These are phyloP conservation scores for Penicillium chermesinum DNA, from an alignment of 495 filamentous ascomycete species.

Conservation along the genomic window DNA sequence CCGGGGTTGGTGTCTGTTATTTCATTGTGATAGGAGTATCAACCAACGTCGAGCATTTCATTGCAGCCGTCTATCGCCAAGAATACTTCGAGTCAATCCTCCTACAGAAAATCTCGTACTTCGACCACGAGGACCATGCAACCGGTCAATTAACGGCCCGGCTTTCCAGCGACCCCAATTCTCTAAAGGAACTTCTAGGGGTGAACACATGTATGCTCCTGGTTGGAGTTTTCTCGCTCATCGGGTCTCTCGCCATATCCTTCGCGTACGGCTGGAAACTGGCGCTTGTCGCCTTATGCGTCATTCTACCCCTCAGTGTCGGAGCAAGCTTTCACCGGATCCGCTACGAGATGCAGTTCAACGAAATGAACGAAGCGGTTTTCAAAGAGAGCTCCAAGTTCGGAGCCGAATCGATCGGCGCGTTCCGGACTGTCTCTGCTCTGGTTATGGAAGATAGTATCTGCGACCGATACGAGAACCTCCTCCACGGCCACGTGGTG, in stretches of 20 bases:
- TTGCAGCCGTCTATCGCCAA: conserved; percentile 43
- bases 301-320: conserved; percentile 27
- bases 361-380: conserved; percentile 52
- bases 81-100: conserved; percentile 59
- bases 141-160: conserved; percentile 46
- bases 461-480: background rate
- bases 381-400: conserved; percentile 52
- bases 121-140: conserved; percentile 47
- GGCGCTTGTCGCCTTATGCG: conserved; percentile 50
- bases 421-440: conserved; percentile 54
- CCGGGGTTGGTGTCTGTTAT: background rate
- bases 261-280: conserved; percentile 62
- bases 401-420: conserved; percentile 52
- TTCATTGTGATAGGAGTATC: conserved; percentile 34
- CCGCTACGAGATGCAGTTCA: conserved; percentile 45
- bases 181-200: conserved; percentile 58
- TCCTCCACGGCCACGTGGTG: background rate
- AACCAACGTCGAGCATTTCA: background rate
- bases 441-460: conserved; percentile 24
- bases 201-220: conserved; percentile 14
- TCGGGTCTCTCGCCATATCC: conserved; percentile 50
- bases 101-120: conserved; percentile 51
- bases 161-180: conserved; percentile 54
- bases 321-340: conserved; percentile 52
- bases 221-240: conserved; percentile 40